phyloP scores from a whole-genome alignment of 2,329 filamentous ascomycete species.

The Phoma herbarum region DNA sequence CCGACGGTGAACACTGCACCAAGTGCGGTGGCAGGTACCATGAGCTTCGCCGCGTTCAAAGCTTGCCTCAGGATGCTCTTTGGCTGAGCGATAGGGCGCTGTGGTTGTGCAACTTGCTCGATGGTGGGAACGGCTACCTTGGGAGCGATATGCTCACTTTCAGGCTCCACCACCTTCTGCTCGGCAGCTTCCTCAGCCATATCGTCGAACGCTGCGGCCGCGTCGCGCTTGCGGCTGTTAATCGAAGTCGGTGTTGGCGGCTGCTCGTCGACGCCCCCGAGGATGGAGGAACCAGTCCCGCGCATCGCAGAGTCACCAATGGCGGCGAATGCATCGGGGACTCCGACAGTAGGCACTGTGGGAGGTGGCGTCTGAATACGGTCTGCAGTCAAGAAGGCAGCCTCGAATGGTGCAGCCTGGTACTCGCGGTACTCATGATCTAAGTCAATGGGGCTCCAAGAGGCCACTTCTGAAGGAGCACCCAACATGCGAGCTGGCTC shows the following conservation, averaged over 20 bases:
- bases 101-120: background rate
- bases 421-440: too few species aligned
- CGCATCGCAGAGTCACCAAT: slow-evolving; percentile 20
- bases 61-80: slow-evolving; percentile 26
- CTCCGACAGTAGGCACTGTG: slow-evolving; percentile 21
- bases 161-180: slow-evolving; percentile 13
- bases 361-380: slow-evolving; percentile 34
- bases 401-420: background rate
- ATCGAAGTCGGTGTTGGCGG: slow-evolving; percentile 43
- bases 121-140: slow-evolving; percentile 4
- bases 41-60: slow-evolving; percentile 26
- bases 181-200: background rate
- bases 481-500: background rate
- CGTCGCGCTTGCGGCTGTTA: slow-evolving; percentile 44
- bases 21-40: slow-evolving; percentile 22
- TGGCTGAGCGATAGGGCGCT: slow-evolving; percentile 24
- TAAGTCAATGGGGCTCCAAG: background rate
- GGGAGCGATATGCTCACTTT: slow-evolving; percentile 15
- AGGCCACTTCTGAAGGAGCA: background rate
- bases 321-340: slow-evolving; percentile 21
- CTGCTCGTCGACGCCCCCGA: slow-evolving; percentile 35
- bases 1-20: slow-evolving; percentile 33
- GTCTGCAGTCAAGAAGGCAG: slow-evolving; percentile 7
- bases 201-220: slow-evolving; percentile 27
- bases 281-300: slow-evolving; percentile 43